Percentiles rank a stretch among this genome's conserved stretches.
phyloP scores from a whole-genome alignment of 306 rosid genomes.

The Cucurbita maxima region DNA sequence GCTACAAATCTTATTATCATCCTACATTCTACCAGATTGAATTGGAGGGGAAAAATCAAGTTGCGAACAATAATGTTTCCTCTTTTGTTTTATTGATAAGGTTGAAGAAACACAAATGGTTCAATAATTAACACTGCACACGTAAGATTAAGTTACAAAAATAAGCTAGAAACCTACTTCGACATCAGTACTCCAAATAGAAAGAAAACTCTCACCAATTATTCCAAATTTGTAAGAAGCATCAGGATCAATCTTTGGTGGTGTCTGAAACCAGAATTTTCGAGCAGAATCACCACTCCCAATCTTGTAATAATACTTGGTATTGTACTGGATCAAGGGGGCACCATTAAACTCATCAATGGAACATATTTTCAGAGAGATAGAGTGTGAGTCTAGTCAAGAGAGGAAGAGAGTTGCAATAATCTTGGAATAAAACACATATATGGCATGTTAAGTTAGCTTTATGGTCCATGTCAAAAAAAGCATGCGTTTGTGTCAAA shows the following conservation, averaged over 20 bases:
- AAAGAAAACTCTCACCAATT: conserved; percentile 40
- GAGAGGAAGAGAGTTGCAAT: not conserved
- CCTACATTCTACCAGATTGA: no score
- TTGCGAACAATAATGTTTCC: no score
- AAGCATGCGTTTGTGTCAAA: not conserved
- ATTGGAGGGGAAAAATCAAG: no score
- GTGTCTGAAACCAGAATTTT: conserved; percentile 73
- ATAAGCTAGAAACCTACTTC: not conserved
- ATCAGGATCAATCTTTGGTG: conserved; percentile 60
- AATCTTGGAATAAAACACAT: not conserved
- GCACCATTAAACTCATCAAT: conserved; percentile 6
- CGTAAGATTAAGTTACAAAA: not conserved
- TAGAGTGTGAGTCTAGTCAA: not conserved
- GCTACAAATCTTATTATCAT: no score
- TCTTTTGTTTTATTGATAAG: no score
- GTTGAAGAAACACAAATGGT: not conserved
- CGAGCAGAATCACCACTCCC: conserved; percentile 81
- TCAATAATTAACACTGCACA: not conserved
- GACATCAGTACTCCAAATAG: not conserved
- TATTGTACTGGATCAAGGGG: conserved; percentile 42
- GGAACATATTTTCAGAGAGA: not conserved
- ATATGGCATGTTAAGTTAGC: not conserved
- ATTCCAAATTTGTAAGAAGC: conserved; percentile 78
- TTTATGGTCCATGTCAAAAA: not conserved
- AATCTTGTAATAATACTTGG: conserved; percentile 75